Base-by-base conservation (phyloP, 2,329 filamentous ascomycete species). In the Zymoseptoria crescenta region DNA sequence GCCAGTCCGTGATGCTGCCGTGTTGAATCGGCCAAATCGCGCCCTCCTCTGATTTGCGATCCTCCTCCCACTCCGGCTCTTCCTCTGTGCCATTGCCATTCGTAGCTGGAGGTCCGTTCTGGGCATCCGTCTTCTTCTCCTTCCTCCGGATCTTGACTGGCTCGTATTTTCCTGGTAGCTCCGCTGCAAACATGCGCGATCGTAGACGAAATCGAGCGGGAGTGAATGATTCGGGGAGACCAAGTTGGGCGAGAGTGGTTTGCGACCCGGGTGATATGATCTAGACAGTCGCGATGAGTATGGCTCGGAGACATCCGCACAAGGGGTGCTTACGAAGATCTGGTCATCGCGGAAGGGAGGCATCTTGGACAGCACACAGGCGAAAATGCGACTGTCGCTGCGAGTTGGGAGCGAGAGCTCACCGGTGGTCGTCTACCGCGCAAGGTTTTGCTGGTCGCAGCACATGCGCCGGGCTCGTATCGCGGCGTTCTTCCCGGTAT, bases 181-280 rank as follows among this genome's bases (percentile, higher is more conserved):
- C 85, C 56, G 81, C 85, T 1, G 82, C 81, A 68, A 97, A 99
- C 91, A 99, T 96, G 78, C 94, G 88, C 75, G 93, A 96, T 30
- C 89, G 86, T 66, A 97, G 83, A 66, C 91, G 89, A 73, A 89
- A 84, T 62, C 86, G 83, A n/a, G 94, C 91, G 50, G 91, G 92
- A 41, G 92, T 96, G 74, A 97, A 87, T n/a, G 84, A 86, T 78
- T 96, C 92, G 68, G 86, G 87, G 68, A 94, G 87, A 55, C 92
- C 92, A 49, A 96, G 83, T 81, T 96, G 91, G 66, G 91, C 92
- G 77, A 96, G 85, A 60, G 91, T 96, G 65, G 87, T 93, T 76
- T 88, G 87, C 73, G 91, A 96, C 71, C 92, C 92, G 35, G 88
- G 88, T 74, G 87, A 87, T 76, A 92, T 86, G 73, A 92, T 79